phyloP scores from a whole-genome alignment of 2,329 filamentous ascomycete species.

The Exophiala spinifera region DNA sequence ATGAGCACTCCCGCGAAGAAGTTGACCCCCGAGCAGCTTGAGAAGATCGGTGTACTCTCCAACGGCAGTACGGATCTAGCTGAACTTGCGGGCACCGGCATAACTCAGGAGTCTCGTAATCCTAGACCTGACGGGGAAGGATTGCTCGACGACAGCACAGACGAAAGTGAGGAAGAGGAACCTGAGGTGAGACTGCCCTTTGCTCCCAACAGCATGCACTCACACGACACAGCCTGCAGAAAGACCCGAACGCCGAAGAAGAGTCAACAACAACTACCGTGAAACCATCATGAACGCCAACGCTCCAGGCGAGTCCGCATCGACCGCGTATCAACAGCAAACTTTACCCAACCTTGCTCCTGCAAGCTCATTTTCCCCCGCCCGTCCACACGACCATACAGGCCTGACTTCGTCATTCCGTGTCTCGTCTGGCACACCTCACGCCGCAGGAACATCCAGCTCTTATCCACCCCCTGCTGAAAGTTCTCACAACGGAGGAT shows the following conservation, averaged over 20 bases:
- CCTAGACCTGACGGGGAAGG: constrained; percentile 26
- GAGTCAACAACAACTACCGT: constrained; percentile 28
- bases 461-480: constrained; percentile 2
- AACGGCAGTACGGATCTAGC: constrained; percentile 52
- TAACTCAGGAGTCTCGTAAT: constrained; percentile 14
- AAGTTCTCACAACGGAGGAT: constrained; percentile 16
- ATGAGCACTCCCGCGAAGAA: constrained; percentile 63
- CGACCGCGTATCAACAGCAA: constrained; percentile 23
- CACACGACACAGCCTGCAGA: constrained; percentile 42
- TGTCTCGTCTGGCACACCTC: constrained; percentile 17
- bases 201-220: constrained; percentile 22
- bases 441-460: constrained; percentile 4
- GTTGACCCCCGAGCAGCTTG: constrained; percentile 72
- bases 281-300: constrained; percentile 27
- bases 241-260: constrained; percentile 44
- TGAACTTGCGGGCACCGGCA: constrained; percentile 45
- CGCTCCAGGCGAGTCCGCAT: constrained; percentile 4
- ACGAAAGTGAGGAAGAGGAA: constrained; percentile 30
- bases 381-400: constrained; percentile 20
- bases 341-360: constrained; percentile 26
- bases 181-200: constrained; percentile 29
- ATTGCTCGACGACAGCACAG: constrained; percentile 29
- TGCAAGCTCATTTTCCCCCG: constrained; percentile 24
- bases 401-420: constrained; percentile 24
- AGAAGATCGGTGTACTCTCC: constrained; percentile 36